These are phyloP conservation scores for Microthyrium microscopicum DNA, from an alignment of 2,329 filamentous ascomycete genomes.

Conservation along the genomic window DNA sequence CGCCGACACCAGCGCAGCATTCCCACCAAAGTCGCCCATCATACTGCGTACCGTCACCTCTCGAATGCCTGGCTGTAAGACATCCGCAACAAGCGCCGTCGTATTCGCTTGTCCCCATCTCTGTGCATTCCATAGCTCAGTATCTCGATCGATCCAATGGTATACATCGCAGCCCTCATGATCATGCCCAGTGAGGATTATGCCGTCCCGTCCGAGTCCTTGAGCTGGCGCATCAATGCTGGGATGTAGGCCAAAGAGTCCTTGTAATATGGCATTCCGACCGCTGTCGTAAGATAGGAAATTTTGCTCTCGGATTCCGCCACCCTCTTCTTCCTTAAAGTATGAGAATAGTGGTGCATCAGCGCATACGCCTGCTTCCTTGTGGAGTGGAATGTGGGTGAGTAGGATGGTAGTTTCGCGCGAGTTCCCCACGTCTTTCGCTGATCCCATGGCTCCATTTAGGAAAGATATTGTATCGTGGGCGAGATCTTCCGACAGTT, in stretches of 20 bases:
- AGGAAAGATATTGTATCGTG: constrained; percentile 63
- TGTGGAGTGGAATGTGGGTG: constrained; percentile 85
- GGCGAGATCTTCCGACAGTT: constrained; percentile 49
- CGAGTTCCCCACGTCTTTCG: constrained; percentile 41
- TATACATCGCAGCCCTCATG: constrained; percentile 86
- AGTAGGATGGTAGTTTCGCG: constrained; percentile 67
- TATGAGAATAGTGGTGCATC: constrained; percentile 75
- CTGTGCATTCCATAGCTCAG: constrained; percentile 11
- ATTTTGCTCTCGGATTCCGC: constrained; percentile 80
- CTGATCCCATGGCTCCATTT: constrained; percentile 47
- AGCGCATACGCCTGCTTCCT: constrained; percentile 63
- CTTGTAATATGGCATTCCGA: constrained; percentile 56
- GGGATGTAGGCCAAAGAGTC: constrained; percentile 62
- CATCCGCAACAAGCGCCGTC: constrained; percentile 6
- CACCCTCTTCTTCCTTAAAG: constrained; percentile 43
- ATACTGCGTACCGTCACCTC: constrained; percentile 93
- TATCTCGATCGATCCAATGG: constrained; percentile 35
- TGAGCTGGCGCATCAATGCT: constrained; percentile 38
- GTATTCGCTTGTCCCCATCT: neutral
- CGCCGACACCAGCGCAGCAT: constrained; percentile 69
- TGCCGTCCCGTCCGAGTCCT: constrained; percentile 53
- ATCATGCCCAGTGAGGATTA: constrained; percentile 87
- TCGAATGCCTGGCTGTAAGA: constrained; percentile 45
- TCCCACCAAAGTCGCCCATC: constrained; percentile 95
- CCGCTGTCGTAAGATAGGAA: constrained; percentile 61